Conservation (phyloP, 306 rosid species). For the Sophora flavescens region DNA sequence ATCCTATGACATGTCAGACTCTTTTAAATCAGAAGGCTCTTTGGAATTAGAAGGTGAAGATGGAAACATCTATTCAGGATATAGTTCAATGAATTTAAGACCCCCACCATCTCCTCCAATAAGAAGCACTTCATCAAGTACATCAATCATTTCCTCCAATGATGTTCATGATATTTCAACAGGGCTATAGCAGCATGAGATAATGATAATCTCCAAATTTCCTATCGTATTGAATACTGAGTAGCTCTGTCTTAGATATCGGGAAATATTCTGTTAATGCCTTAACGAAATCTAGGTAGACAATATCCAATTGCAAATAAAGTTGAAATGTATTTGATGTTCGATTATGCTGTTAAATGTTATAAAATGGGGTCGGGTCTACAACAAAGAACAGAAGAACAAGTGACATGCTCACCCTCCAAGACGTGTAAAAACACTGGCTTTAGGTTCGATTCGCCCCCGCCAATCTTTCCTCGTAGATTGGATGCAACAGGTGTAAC, state of each 20-base stretch:
- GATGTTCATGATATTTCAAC: too few species aligned
- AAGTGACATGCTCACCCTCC: too few species aligned
- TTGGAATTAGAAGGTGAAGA: slow-evolving; percentile 43
- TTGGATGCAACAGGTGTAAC: too few species aligned
- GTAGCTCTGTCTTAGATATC: background rate
- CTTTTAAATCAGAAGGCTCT: slow-evolving; percentile 39
- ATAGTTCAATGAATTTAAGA: slow-evolving; percentile 13
- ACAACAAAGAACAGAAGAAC: too few species aligned
- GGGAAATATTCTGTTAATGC: background rate
- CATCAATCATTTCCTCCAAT: slow-evolving; percentile 24
- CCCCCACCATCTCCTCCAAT: slow-evolving; percentile 57
- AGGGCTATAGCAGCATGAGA: too few species aligned
- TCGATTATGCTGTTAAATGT: background rate
- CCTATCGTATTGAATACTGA: too few species aligned
- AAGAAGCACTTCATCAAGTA: slow-evolving; percentile 43
- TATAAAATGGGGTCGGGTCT: too few species aligned
- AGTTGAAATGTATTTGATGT: too few species aligned
- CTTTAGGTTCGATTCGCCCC: too few species aligned
- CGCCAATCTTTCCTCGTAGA: too few species aligned
- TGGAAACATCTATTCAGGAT: slow-evolving; percentile 33
- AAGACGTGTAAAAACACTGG: too few species aligned
- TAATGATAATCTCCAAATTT: too few species aligned
- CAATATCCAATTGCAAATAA: background rate
- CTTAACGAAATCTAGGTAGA: background rate
- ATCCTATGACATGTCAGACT: slow-evolving; percentile 46